These are phyloP conservation scores for Globisporangium paroecandrum DNA, from an alignment of 352 stramenopile species.

Conservation along the genomic window DNA sequence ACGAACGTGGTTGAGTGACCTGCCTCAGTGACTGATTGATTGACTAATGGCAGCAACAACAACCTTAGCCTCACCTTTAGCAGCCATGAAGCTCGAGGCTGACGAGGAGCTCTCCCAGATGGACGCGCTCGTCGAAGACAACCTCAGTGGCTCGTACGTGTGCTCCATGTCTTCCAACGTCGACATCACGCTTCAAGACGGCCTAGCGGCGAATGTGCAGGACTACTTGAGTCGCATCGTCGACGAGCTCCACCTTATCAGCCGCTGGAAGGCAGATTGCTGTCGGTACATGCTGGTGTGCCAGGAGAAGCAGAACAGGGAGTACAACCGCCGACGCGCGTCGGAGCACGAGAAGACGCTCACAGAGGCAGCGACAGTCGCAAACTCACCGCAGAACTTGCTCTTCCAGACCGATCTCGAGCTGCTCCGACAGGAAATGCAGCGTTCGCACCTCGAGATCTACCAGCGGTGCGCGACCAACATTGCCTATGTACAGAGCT, in stretches of 20 bases:
- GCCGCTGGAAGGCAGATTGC: slow-evolving; percentile 31
- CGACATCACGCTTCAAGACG: slow-evolving; percentile 30
- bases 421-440: slow-evolving; percentile 30
- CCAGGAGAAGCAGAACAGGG: slow-evolving; percentile 5
- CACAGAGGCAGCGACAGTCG: background rate
- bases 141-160: slow-evolving; percentile 24
- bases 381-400: slow-evolving; percentile 7
- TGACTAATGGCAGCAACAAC: background rate
- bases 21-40: background rate
- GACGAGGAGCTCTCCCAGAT: background rate
- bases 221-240: slow-evolving; percentile 49
- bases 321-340: background rate
- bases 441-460: slow-evolving; percentile 18
- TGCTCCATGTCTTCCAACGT: slow-evolving; percentile 32
- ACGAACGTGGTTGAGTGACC: background rate
- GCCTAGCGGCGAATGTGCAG: slow-evolving; percentile 36
- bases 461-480: slow-evolving; percentile 34
- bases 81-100: background rate
- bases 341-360: background rate
- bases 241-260: slow-evolving; percentile 50
- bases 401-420: slow-evolving; percentile 38
- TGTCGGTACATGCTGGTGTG: slow-evolving; percentile 15
- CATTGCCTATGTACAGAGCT: slow-evolving; percentile 32
- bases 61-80: background rate
- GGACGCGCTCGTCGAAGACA: slow-evolving; percentile 1